Conservation (phyloP, 257 asterid species). For the Schizonepeta tenuifolia region DNA sequence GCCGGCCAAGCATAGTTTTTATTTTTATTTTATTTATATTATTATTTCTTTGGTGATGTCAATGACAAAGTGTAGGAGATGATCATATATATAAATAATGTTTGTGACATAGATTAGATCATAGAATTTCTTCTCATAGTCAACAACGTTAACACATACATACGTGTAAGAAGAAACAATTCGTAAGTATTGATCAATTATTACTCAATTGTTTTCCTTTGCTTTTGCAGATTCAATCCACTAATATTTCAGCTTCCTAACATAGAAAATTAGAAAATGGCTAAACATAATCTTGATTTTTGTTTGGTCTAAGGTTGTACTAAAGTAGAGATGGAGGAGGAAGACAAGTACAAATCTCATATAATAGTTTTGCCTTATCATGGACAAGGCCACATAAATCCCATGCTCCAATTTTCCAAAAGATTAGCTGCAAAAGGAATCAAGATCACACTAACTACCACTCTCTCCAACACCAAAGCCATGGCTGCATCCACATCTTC, state of each 20-base stretch:
- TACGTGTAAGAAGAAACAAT: neutral
- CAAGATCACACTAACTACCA: constrained; percentile 53
- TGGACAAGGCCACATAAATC: constrained; percentile 70
- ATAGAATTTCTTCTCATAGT: neutral
- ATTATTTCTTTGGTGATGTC: too few species aligned
- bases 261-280: neutral
- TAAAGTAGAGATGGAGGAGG: constrained; percentile 42
- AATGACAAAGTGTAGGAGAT: too few species aligned
- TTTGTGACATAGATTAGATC: too few species aligned
- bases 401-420: constrained; percentile 61
- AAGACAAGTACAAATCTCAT: constrained; percentile 42
- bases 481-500: constrained; percentile 28
- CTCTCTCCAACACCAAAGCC: constrained; percentile 46
- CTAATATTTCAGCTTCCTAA: neutral
- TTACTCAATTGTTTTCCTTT: too few species aligned
- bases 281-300: neutral
- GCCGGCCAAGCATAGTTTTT: too few species aligned
- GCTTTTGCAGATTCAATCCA: neutral
- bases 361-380: constrained; percentile 56
- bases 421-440: constrained; percentile 56
- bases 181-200: neutral
- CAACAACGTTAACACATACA: neutral
- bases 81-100: too few species aligned
- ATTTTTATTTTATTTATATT: too few species aligned
- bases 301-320: neutral